These are phyloP conservation scores for Alternaria ventricosa DNA, from an alignment of 2,329 filamentous ascomycete genomes.

Conservation along the genomic window DNA sequence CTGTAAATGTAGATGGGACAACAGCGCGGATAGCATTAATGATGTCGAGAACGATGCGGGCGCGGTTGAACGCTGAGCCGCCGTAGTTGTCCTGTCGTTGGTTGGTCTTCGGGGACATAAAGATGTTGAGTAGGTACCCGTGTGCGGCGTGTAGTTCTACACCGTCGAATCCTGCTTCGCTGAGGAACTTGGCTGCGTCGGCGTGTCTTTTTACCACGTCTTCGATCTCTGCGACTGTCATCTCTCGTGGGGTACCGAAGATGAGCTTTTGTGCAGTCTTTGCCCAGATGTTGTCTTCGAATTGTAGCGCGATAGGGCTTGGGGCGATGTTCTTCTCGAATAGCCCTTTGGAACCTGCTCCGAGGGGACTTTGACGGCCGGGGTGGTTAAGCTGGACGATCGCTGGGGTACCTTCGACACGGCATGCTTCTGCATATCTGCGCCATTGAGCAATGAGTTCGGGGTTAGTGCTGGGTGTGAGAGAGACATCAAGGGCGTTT, in stretches of 20 bases:
- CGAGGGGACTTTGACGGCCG: slow-evolving; percentile 59
- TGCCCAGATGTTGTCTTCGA: slow-evolving; percentile 44
- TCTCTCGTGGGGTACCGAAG: slow-evolving; percentile 58
- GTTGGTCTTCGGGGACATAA: slow-evolving; percentile 38
- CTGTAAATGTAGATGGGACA: slow-evolving; percentile 52
- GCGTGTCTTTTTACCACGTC: slow-evolving; percentile 64
- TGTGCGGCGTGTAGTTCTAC: slow-evolving; percentile 61
- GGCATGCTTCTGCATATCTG: slow-evolving; percentile 53
- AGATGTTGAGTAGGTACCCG: slow-evolving; percentile 53
- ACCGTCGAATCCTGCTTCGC: slow-evolving; percentile 60
- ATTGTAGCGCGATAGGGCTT: slow-evolving; percentile 51
- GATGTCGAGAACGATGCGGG: slow-evolving; percentile 55
- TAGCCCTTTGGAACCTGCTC: slow-evolving; percentile 54
- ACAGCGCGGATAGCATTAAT: slow-evolving; percentile 51
- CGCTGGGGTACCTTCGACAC: slow-evolving; percentile 62
- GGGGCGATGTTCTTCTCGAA: slow-evolving; percentile 39
- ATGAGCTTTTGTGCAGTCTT: slow-evolving; percentile 50
- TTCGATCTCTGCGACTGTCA: slow-evolving; percentile 60
- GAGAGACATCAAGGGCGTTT: slow-evolving; percentile 45
- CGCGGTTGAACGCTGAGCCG: slow-evolving; percentile 54
- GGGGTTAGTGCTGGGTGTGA: slow-evolving; percentile 53
- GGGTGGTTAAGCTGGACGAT: slow-evolving; percentile 68
- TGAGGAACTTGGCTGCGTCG: slow-evolving; percentile 60
- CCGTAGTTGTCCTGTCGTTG: slow-evolving; percentile 57
- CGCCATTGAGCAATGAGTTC: slow-evolving; percentile 55